Conservation (phyloP, 768 basidiomycete genomes). For the Lactarius hengduanensis region DNA sequence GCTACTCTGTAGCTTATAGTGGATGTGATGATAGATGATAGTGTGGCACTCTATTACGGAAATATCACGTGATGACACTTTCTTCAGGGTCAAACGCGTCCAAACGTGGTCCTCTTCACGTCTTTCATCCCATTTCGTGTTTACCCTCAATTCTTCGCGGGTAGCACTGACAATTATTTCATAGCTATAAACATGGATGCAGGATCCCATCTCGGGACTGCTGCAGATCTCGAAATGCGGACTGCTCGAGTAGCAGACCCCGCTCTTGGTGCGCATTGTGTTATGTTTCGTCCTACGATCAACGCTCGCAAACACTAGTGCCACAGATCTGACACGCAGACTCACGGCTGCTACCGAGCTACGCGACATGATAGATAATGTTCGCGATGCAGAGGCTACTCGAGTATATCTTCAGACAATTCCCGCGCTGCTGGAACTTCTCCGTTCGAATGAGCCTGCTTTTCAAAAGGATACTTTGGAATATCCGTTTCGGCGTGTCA, state of each 20-base stretch:
- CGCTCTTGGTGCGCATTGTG: constrained; percentile 52
- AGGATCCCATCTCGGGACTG: constrained; percentile 44
- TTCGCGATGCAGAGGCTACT: constrained; percentile 69
- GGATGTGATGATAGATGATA: background rate
- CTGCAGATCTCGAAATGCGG: constrained; percentile 65
- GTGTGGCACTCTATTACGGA: background rate
- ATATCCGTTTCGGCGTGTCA: constrained; percentile 80
- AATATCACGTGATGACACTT: constrained; percentile 19
- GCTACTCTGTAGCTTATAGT: background rate
- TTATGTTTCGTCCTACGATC: constrained; percentile 13
- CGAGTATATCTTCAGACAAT: constrained; percentile 72
- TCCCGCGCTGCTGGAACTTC: constrained; percentile 67
- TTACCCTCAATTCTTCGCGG: background rate
- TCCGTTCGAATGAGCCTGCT: constrained; percentile 65
- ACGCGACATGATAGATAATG: constrained; percentile 76
- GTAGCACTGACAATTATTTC: background rate
- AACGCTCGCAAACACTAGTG: background rate
- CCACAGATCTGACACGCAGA: constrained; percentile 67
- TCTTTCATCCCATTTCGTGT: constrained; percentile 13
- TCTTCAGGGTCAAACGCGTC: constrained; percentile 22
- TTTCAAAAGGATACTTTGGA: constrained; percentile 66
- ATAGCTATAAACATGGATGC: constrained; percentile 40
- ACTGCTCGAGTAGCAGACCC: constrained; percentile 75
- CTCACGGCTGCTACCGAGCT: constrained; percentile 72
- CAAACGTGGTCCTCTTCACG: background rate